Conservation (phyloP, 2,329 filamentous ascomycete species). For the Fusarium sarcochroum region DNA sequence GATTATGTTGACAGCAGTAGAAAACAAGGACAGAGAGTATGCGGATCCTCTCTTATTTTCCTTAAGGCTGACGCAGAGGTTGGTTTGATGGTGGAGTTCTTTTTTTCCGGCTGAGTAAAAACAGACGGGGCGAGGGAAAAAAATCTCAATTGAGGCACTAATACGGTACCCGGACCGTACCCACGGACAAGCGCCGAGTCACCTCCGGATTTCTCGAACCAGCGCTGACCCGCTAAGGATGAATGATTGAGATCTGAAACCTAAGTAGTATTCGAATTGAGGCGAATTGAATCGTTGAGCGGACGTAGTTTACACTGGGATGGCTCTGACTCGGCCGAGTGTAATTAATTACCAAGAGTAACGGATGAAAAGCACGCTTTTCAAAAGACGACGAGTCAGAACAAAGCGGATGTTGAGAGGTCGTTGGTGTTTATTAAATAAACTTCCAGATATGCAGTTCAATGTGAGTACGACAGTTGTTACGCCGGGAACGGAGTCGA, state of each 20-base stretch:
- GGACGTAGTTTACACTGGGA: not conserved
- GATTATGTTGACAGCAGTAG: slow-evolving; percentile 1
- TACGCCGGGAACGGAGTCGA: slow-evolving; percentile 24
- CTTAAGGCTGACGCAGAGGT: slow-evolving; percentile 8
- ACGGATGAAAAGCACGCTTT: too few relatives aligned
- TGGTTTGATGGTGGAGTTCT: slow-evolving; percentile 29
- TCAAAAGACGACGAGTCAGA: too few relatives aligned
- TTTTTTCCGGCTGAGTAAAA: slow-evolving; percentile 47
- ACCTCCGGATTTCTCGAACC: slow-evolving; percentile 21
- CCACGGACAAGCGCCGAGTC: slow-evolving; percentile 40
- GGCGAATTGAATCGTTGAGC: not conserved
- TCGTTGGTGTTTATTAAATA: not conserved
- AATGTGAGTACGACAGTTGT: slow-evolving; percentile 11
- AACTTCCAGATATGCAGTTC: slow-evolving; percentile 1
- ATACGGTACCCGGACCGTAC: slow-evolving; percentile 20
- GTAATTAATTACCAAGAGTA: too few relatives aligned
- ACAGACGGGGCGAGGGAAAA: slow-evolving; percentile 28
- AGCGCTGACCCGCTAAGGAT: slow-evolving; percentile 10
- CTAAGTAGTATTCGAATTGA: not conserved
- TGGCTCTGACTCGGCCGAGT: too few relatives aligned
- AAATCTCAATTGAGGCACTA: slow-evolving; percentile 40
- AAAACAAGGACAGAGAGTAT: not conserved
- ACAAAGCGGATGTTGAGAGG: not conserved
- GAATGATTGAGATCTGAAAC: not conserved
- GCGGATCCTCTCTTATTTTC: slow-evolving; percentile 8